phyloP scores from a whole-genome alignment of 352 stramenopile species.

The Blastocystis sp. region DNA sequence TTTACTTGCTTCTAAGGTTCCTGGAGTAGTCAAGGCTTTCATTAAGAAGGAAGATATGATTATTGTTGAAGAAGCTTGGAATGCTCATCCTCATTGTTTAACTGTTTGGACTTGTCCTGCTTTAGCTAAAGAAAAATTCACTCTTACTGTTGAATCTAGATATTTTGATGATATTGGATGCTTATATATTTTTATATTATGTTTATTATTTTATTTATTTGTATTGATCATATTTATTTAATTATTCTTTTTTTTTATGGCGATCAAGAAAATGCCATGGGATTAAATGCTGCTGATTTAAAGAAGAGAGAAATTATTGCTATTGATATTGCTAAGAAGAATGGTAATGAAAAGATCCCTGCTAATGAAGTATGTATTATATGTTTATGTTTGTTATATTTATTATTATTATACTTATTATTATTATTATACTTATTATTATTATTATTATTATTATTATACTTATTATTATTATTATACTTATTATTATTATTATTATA shows the following conservation, averaged over 20 bases:
- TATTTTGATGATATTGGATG: constrained; percentile 28
- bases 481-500: not conserved
- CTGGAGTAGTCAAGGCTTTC: constrained; percentile 23
- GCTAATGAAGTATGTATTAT: constrained; percentile 20
- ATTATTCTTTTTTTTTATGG: no score
- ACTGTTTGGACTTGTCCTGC: constrained; percentile 32
- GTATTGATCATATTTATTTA: no score
- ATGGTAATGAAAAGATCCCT: constrained; percentile 13
- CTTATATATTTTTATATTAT: no score
- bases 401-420: no score
- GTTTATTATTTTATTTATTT: no score
- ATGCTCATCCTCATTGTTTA: constrained; percentile 32
- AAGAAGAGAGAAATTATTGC: constrained; percentile 33
- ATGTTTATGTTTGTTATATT: no score
- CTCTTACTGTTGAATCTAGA: constrained; percentile 15
- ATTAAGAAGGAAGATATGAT: constrained; percentile 13
- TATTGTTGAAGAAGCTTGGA: constrained; percentile 14
- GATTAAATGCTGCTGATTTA: constrained; percentile 7
- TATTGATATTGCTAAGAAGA: constrained; percentile 32
- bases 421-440: no score
- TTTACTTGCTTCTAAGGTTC: constrained; percentile 26
- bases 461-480: no score
- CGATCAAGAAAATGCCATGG: constrained; percentile 18
- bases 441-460: no score
- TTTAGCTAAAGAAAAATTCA: constrained; percentile 36